Base-by-base conservation (phyloP, 164 flowering plant species). In the Aristolochia fimbriata region DNA sequence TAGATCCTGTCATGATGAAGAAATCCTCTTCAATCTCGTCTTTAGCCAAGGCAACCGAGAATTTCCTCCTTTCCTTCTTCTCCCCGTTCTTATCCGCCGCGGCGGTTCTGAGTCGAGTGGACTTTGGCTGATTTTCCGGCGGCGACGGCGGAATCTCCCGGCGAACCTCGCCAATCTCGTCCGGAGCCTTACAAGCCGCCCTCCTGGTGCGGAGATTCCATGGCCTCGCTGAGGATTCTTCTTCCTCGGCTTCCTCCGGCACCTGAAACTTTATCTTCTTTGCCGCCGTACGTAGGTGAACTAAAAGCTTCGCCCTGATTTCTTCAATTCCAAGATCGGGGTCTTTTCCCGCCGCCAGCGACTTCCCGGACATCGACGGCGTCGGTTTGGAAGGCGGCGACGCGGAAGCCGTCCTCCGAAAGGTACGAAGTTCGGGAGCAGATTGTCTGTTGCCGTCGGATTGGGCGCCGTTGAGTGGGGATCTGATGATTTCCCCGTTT, bases 181-280 rank as follows among this genome's bases (percentile, higher is more conserved):
- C 57, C 54, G 83, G 80, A 22, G 67, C 69, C 70, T 80, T 78
- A 43, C 72, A 68, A 46, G 73, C 80, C 15, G 80, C 85, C 46
- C 83, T 68, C 73, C 94, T 69, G 17, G 83, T 84, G 71, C 96
- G 76, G 70, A 86, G 74, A 74, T 83, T 86, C 89, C 89, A 84
- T 47, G 86, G 92, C 75, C 73, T 56, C 27, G 55, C 65, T 23
- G 60, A 61, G 31, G 57, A 67, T 65, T 57, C 25, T 30, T 52
- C 68, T 31, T 21, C 58, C 16, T 51, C 56, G 30, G 30, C 65
- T 15, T 65, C 72, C 50, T 43, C 80, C 9, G 60, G 77, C 47
- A 82, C 66, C 68, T 71, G 60, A 43, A 72, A 73, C 50, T 81
- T 83, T 76, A 81, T 76, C 77, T 75, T 78, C 24, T 75, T 76